Conservation (phyloP, 176 grass and related monocot genomes). For the Oryza glumipatula region DNA sequence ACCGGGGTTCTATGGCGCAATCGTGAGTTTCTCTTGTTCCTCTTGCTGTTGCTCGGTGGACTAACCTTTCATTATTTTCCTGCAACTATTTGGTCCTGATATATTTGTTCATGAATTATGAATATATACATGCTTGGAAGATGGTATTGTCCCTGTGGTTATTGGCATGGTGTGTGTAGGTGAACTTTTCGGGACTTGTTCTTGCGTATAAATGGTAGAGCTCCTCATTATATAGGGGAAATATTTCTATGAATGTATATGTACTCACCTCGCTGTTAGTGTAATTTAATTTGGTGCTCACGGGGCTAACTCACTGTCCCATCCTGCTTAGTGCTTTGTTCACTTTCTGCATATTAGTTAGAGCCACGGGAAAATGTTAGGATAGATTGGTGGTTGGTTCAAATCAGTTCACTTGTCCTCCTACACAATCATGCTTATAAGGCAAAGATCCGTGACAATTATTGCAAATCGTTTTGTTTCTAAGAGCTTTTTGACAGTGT, state of each 20-base stretch:
- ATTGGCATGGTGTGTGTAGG: background rate
- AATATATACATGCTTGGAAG: background rate
- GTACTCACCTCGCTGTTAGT: background rate
- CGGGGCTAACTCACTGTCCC: background rate
- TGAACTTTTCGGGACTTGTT: background rate
- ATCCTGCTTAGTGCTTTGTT: background rate
- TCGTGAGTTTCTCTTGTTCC: conserved; percentile 51
- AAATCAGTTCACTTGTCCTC: background rate
- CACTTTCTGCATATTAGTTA: background rate
- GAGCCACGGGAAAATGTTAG: background rate
- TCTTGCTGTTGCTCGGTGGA: background rate
- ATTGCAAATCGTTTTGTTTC: background rate
- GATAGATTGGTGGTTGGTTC: background rate
- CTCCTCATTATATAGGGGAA: background rate
- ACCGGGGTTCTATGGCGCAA: conserved; percentile 77
- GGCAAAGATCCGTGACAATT: background rate
- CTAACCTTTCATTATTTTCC: background rate
- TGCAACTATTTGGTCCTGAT: background rate
- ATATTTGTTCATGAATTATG: background rate
- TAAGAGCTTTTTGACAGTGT: background rate
- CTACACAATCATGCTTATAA: background rate
- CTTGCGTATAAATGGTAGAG: background rate
- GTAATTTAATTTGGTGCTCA: background rate
- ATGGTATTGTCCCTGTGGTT: background rate
- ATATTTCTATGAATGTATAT: background rate